Conservation (phyloP, 1,284 basidiomycete species). For the Apiotrichum mycotoxinovorans region DNA sequence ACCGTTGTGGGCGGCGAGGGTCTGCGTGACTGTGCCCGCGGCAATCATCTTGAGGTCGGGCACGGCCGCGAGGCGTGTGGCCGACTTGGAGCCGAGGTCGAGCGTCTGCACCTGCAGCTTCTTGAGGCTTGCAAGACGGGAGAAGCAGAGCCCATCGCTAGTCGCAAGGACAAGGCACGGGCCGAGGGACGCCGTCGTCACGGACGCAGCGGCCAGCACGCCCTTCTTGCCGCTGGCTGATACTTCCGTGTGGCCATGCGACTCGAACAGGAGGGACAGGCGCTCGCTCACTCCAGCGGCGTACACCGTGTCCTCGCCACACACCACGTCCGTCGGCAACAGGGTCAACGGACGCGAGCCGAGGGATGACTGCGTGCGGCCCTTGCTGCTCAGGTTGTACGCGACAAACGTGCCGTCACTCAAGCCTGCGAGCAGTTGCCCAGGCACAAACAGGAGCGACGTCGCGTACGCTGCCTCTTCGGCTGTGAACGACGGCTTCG, state of each 20-base stretch:
- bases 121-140: constrained; percentile 64
- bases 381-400: constrained; percentile 51
- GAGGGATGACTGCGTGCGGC: constrained; percentile 49
- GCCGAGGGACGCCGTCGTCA: constrained; percentile 56
- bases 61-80: constrained; percentile 62
- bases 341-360: constrained; percentile 36
- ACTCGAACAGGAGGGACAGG: constrained; percentile 56
- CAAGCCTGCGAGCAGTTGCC: constrained; percentile 69
- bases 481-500: not conserved
- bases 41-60: constrained; percentile 60
- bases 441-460: constrained; percentile 41
- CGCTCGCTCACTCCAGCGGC: constrained; percentile 41
- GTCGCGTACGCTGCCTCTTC: constrained; percentile 23
- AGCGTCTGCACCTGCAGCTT: constrained; percentile 78
- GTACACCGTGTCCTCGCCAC: constrained; percentile 32
- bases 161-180: constrained; percentile 62
- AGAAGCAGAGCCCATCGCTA: constrained; percentile 60
- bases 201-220: constrained; percentile 56
- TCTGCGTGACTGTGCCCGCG: constrained; percentile 58
- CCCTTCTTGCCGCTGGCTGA: constrained; percentile 75
- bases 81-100: constrained; percentile 64
- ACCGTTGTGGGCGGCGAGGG: constrained; percentile 59
- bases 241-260: constrained; percentile 61
- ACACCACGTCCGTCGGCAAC: constrained; percentile 12
- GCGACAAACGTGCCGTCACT: constrained; percentile 73